Evolutionary conservation across 2,329 filamentous ascomycete species (phyloP), one percentile per base, ranked within the genome.

Genomic region (Chrysoporthe austroafricana): DNA sequence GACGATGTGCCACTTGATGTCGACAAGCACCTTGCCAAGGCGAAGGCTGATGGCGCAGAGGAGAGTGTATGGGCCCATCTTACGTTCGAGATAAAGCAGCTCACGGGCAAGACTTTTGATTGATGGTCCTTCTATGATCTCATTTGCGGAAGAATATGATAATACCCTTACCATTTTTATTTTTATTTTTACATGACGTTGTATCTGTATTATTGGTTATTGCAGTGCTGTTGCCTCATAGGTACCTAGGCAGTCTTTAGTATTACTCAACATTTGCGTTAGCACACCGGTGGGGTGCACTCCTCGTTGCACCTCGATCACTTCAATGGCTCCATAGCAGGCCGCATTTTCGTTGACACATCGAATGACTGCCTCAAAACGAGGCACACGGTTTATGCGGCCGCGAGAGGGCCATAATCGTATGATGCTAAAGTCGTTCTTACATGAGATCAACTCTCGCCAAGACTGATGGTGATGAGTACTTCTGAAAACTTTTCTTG

Each of bases 21-120:
- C 14, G 72, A 75, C 52, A 71, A 74, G 50, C 64, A 75, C 2
- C 68, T 81, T 46, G 67, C 66, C 5, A 57, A 59, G 1, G 71
- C 77, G 63, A 73, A 74, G 42, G 60, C 71, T 4, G 72, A 77
- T 18, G 75, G 76, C 21, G 73, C 73, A 26, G 74, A 73, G 3
- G 74, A 75, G 50, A 74, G 70, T 60, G 68, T 81, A 34, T 82
- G 78, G 80, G 72, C 76, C 32, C 73, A 78, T 63, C 36, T 58
- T 5, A 64, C 34, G 21, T 48, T 18, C n/a, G 61, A 52, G 21
- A 54, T 54, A 4, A 21, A 36, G 42, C 50, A 57, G 21, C 52
- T n/a, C 26, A 61, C 59, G 11, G 62, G 62, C 21, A 57, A 64
- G 46, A 58, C n/a, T 48, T 52, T 50, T 18, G 36, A 56, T 21